A percentile compares a stretch with the other conserved stretches of the same genome.
Evolutionary conservation across 306 rosid species (phyloP).

Genomic region (Malus domestica): DNA sequence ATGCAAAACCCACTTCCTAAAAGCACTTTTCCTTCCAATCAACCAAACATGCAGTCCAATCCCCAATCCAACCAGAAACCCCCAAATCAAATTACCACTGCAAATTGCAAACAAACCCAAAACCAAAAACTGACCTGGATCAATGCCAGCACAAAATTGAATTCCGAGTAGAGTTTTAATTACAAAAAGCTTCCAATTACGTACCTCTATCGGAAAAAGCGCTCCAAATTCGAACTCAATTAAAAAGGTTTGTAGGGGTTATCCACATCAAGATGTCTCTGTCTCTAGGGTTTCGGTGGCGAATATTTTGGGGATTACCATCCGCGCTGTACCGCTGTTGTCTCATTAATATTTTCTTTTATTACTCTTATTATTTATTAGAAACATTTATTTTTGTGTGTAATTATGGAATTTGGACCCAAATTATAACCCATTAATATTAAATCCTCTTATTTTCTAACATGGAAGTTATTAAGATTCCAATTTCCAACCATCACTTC

Average conservation of each 20-base stretch:
- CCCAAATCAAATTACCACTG: neutral
- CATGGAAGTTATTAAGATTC: neutral
- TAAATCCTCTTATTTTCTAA: neutral
- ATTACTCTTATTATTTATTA: neutral
- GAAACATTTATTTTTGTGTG: neutral
- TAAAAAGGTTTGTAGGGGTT: neutral
- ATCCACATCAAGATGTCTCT: neutral
- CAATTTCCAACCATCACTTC: neutral
- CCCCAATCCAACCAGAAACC: neutral
- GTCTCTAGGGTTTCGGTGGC: constrained; percentile 12
- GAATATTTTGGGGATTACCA: constrained; percentile 13
- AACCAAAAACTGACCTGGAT: neutral
- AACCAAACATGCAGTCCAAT: neutral
- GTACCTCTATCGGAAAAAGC: constrained; percentile 3
- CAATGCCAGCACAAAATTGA: constrained; percentile 4
- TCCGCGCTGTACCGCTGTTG: constrained; percentile 4
- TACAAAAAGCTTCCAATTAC: neutral
- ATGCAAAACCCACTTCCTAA: constrained; percentile 9
- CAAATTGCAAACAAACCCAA: neutral
- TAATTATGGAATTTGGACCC: neutral
- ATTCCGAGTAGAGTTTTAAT: neutral
- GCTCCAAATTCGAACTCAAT: constrained; percentile 3
- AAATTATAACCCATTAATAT: neutral
- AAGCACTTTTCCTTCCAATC: neutral
- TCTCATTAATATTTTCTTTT: neutral